phyloP scores from a whole-genome alignment of 176 grass and related monocot species.

The Musa itinerans region DNA sequence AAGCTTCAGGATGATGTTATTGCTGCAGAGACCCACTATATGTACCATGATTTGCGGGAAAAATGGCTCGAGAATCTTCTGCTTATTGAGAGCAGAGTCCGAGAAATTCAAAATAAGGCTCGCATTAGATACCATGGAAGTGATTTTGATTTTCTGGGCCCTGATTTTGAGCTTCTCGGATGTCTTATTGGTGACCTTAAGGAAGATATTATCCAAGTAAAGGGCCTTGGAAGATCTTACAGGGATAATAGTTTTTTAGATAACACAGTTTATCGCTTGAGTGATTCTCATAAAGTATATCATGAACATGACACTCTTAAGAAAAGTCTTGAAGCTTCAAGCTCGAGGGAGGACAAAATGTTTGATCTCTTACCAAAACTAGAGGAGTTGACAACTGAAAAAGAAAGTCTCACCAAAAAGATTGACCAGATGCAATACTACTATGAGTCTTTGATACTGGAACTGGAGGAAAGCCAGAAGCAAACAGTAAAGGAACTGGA shows the following conservation, averaged over 20 bases:
- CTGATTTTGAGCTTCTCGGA: constrained; percentile 67
- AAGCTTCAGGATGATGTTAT: constrained; percentile 33
- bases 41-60: constrained; percentile 33
- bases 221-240: constrained; percentile 6
- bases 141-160: constrained; percentile 76
- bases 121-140: constrained; percentile 53
- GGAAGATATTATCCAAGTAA: constrained; percentile 36
- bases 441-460: constrained; percentile 76
- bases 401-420: constrained; percentile 68
- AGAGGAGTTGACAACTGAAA: constrained; percentile 90
- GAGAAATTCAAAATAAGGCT: constrained; percentile 80
- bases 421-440: constrained; percentile 82
- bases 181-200: constrained; percentile 66
- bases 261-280: constrained; percentile 23
- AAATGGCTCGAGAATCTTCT: constrained; percentile 64
- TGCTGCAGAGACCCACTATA: constrained; percentile 15
- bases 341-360: constrained; percentile 78
- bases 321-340: constrained; percentile 33
- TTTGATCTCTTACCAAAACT: constrained; percentile 80
- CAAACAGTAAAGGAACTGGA: constrained; percentile 69
- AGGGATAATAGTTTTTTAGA: constrained; percentile 14
- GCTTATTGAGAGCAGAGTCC: constrained; percentile 75
- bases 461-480: constrained; percentile 82
- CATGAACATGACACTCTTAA: constrained; percentile 35
- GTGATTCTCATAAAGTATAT: constrained; percentile 26